These are phyloP conservation scores for Penicillium manginii DNA, from an alignment of 495 filamentous ascomycete species.

Conservation along the genomic window DNA sequence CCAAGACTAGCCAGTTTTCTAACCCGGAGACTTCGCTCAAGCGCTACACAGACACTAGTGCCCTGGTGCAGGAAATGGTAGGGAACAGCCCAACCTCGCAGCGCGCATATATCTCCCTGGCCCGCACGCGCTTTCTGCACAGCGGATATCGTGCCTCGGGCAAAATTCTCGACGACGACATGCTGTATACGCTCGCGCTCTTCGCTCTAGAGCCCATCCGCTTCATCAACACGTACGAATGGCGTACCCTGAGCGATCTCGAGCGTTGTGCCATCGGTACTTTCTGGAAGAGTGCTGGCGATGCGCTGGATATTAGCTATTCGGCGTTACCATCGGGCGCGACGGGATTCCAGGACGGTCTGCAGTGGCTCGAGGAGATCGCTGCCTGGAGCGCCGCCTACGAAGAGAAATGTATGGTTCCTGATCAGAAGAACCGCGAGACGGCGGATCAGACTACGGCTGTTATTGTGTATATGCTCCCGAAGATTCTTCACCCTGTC, in stretches of 20 bases:
- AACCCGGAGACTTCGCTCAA: constrained; percentile 55
- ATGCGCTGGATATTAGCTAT: constrained; percentile 63
- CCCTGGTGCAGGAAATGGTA: constrained; percentile 61
- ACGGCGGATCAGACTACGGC: constrained; percentile 59
- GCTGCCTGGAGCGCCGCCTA: constrained; percentile 61
- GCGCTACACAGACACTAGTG: constrained; percentile 65
- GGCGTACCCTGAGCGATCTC: constrained; percentile 62
- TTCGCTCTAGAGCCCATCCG: constrained; percentile 62
- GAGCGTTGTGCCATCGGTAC: constrained; percentile 68
- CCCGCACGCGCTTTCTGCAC: constrained; percentile 71
- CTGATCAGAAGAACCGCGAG: constrained; percentile 53
- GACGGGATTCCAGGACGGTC: constrained; percentile 59
- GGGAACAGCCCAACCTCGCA: constrained; percentile 49
- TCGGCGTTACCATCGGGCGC: constrained; percentile 39
- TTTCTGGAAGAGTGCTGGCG: constrained; percentile 68
- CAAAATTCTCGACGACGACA: constrained; percentile 64
- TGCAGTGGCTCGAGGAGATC: constrained; percentile 69
- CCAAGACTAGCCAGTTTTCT: constrained; percentile 61
- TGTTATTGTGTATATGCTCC: constrained; percentile 62
- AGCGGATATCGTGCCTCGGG: constrained; percentile 59
- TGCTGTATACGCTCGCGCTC: constrained; percentile 68
- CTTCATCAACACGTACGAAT: constrained; percentile 65
- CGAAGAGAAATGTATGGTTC: constrained; percentile 61
- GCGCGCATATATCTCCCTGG: constrained; percentile 54
- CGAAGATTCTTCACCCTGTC: constrained; percentile 49